Percentiles rank a stretch among this genome's conserved stretches.
These are phyloP conservation scores for Nitzschia sp. DNA, from an alignment of 108 stramenopile genomes.

Conservation along the genomic window DNA sequence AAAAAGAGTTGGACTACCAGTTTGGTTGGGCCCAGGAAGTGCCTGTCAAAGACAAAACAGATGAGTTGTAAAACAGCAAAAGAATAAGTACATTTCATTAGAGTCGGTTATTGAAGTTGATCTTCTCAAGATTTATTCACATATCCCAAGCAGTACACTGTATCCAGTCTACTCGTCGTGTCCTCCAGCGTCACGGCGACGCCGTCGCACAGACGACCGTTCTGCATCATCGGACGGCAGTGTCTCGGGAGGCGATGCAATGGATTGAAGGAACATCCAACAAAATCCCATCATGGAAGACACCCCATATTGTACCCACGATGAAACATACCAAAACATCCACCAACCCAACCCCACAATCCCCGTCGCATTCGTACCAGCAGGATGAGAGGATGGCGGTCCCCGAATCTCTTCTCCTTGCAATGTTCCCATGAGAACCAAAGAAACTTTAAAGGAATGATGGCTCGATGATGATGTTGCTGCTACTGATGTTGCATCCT, in stretches of 20 bases:
- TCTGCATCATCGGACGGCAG: no score
- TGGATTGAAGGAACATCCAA: background rate
- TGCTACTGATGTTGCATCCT: background rate
- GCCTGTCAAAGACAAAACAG: background rate
- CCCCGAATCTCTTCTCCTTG: slow-evolving; percentile 4
- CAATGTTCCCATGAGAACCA: slow-evolving; percentile 17
- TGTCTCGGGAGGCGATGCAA: background rate
- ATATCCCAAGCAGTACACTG: no score
- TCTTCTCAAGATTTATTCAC: no score
- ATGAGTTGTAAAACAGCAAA: no score
- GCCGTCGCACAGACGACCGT: no score
- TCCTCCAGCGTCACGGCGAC: slow-evolving; percentile 1
- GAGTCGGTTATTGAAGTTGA: no score
- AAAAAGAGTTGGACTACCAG: background rate
- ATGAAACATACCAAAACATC: background rate
- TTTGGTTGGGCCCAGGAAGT: background rate
- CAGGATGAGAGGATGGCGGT: background rate
- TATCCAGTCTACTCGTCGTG: background rate
- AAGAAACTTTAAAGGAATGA: background rate
- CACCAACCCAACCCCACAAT: background rate
- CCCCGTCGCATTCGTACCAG: background rate
- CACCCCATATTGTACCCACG: background rate
- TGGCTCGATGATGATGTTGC: background rate
- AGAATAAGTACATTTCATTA: no score
- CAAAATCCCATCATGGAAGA: background rate